Conservation (phyloP, 2,329 filamentous ascomycete genomes). For the Mycosphaerella sp. region DNA sequence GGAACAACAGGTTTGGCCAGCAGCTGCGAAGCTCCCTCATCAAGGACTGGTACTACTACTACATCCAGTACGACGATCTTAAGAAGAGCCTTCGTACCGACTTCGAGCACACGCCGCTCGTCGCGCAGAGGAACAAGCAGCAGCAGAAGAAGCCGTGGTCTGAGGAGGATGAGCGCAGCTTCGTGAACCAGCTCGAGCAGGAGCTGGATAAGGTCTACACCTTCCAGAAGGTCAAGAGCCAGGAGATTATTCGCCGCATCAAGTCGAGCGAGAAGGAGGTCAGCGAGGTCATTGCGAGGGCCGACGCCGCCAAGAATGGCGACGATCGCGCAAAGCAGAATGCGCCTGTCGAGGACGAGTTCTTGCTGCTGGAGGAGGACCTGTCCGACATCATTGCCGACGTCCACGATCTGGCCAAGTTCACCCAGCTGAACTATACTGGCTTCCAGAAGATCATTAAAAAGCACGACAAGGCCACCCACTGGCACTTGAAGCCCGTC, state of each 20-base stretch:
- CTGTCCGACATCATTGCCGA: slow-evolving; percentile 97
- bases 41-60: slow-evolving; percentile 96
- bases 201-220: slow-evolving; percentile 97
- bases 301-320: slow-evolving; percentile 46
- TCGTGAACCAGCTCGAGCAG: slow-evolving; percentile 77
- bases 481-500: slow-evolving; percentile 89
- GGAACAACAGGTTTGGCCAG: slow-evolving; percentile 69
- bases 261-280: slow-evolving; percentile 84
- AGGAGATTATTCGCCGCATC: slow-evolving; percentile 90
- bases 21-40: slow-evolving; percentile 94
- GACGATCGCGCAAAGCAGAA: slow-evolving; percentile 34
- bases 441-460: slow-evolving; percentile 99
- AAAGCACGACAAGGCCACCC: slow-evolving; percentile 94
- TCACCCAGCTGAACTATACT: slow-evolving; percentile 96
- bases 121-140: slow-evolving; percentile 31
- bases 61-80: slow-evolving; percentile 93
- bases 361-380: slow-evolving; percentile 87
- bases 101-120: slow-evolving; percentile 49
- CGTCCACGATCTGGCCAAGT: slow-evolving; percentile 96
- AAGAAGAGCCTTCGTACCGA: slow-evolving; percentile 78
- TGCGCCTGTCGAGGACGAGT: slow-evolving; percentile 77
- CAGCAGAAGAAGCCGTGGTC: slow-evolving; percentile 62
- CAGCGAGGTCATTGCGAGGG: slow-evolving; percentile 70
- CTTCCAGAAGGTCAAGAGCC: slow-evolving; percentile 94
- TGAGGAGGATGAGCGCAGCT: slow-evolving; percentile 84